These are phyloP conservation scores for Sporisorium iseilematis-ciliati DNA, from an alignment of 1,284 basidiomycete species.

Conservation along the genomic window DNA sequence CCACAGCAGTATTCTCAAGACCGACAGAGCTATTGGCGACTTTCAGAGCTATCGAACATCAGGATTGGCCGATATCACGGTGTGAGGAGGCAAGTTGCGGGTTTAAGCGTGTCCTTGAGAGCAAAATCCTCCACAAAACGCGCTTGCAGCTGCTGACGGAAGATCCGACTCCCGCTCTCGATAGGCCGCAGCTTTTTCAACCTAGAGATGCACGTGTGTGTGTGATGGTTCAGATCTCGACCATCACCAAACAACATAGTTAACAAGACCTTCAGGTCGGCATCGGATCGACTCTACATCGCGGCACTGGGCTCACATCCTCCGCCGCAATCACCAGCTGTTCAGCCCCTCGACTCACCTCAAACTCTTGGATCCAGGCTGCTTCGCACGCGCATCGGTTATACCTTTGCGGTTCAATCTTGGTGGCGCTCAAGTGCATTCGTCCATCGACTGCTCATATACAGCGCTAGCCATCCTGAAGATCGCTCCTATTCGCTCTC, in stretches of 20 bases:
- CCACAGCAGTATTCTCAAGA: too few species aligned
- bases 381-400: not conserved
- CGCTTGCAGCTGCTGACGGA: conserved; percentile 6
- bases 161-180: conserved; percentile 4
- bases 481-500: not conserved
- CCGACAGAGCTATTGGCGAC: too few species aligned
- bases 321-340: not conserved
- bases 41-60: too few species aligned
- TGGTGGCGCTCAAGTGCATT: conserved; percentile 3
- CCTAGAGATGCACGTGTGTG: conserved; percentile 3
- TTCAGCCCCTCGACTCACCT: not conserved
- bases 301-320: not conserved
- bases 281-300: not conserved
- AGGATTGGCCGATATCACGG: too few species aligned
- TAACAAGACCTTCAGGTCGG: conserved; percentile 6
- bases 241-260: conserved; percentile 2
- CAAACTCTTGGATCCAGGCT: not conserved
- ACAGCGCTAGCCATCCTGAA: not conserved
- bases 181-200: not conserved
- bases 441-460: not conserved
- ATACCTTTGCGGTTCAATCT: not conserved
- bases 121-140: conserved; percentile 7
- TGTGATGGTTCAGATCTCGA: not conserved
- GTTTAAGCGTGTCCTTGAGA: too few species aligned
- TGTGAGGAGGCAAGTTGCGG: too few species aligned